A percentile compares a stretch with the other conserved stretches of the same genome.
These are phyloP conservation scores for Syzygium syzygioides DNA, from an alignment of 441 rosid genomes.

Conservation along the genomic window DNA sequence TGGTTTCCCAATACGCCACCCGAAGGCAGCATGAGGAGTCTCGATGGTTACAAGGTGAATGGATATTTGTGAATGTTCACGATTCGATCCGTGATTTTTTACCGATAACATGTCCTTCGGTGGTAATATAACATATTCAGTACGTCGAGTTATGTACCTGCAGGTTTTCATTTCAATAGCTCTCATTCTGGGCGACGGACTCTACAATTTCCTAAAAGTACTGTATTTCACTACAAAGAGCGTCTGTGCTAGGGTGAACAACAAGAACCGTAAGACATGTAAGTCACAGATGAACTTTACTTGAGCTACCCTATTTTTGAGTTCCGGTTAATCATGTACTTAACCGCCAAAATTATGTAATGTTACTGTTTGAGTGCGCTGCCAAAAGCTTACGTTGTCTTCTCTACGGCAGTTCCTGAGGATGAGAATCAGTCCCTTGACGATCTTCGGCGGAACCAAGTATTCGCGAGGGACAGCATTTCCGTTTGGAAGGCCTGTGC, in stretches of 20 bases:
- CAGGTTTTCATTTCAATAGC: background rate
- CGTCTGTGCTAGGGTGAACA: background rate
- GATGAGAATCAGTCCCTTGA: background rate
- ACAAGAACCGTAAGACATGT: background rate
- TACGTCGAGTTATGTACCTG: background rate
- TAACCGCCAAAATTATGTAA: background rate
- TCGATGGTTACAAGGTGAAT: slow-evolving; percentile 10
- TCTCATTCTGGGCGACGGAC: background rate
- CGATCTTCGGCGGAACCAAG: background rate
- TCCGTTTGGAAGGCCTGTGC: background rate
- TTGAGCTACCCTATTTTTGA: background rate
- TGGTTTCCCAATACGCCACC: slow-evolving; percentile 2
- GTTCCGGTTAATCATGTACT: background rate
- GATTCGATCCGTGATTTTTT: background rate
- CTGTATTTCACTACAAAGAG: background rate
- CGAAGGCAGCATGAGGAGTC: slow-evolving; percentile 6
- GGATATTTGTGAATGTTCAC: background rate
- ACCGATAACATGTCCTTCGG: background rate
- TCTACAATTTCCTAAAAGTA: background rate
- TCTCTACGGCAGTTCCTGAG: background rate
- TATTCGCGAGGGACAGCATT: background rate
- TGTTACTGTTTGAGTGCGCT: background rate
- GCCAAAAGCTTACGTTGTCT: background rate
- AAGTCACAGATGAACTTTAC: background rate
- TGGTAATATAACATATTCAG: background rate